Base-by-base conservation (phyloP, 2,329 filamentous ascomycete species). In the Fusarium sublunatum region DNA sequence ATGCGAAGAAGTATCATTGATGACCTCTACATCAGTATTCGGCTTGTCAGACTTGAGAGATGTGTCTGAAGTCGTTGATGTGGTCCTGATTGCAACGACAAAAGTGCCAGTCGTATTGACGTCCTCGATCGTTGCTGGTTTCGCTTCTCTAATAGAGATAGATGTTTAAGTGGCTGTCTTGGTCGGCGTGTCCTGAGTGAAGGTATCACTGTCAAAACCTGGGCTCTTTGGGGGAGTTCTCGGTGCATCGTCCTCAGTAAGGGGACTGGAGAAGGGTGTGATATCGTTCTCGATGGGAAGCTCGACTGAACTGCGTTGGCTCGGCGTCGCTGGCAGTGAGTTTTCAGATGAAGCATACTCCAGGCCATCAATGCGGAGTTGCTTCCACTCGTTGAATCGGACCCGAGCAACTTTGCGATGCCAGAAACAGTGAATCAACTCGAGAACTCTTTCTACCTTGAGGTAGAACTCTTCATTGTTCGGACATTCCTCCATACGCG, bases 191-290 rank as follows among this genome's bases (percentile, higher is more conserved):
- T 36, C 35, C 2, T 12, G 19, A 9, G 51, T 22, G 26, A 41
- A 50, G 13, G 29, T 39, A 7, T 12, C 38, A 8, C 36, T 25
- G 19, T 43, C 32, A 35, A 34, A 62, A 26, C 15, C 6, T 5
- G 34, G 32, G 9, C 40, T 52, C 26, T 65, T 55, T 9, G 7
- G 11, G 2, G 38, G 34, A 10, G 32, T 49, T 32, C 12, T 26
- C 2, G 31, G 32, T 8, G 36, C 36, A 8, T 40, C 32, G 6
- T 46, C 10, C 25, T 31, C 35, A 1, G 42, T 10, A 11, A 49
- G 44, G 34, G 47, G 61, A 9, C 56, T 62, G 3, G 61, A 56
- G 25, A 49, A 39, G 15, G 51, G 61, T 9, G 56, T 57, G 5
- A 10, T 12, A 4, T 65, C 32, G 13, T 9, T 41, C 10, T 9